Base-by-base conservation (phyloP, 2,329 filamentous ascomycete genomes). In the Ophiostoma australiae region DNA sequence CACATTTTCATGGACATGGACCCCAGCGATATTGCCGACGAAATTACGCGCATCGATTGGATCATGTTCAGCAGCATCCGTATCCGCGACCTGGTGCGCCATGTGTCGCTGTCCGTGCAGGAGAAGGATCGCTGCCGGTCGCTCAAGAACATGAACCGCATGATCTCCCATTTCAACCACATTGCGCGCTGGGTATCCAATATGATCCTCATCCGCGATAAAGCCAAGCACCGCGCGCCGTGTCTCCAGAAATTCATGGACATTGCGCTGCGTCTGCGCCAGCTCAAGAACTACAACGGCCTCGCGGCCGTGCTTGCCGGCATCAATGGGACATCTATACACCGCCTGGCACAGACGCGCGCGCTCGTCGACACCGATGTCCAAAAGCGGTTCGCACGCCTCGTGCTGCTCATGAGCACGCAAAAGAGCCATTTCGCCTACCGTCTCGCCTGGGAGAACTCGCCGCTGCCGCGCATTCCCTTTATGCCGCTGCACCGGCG, bases 361-460 rank as follows among this genome's bases (percentile, higher is more conserved):
- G 88, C 91, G 17, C 81, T 97, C 20, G 88, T 98, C 3, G 85
- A 91, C 1, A 80, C 86, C 7, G 86, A 90, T 1, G 86, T 89
- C 0, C 90, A 91, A 75, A 97, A 94, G 79, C 89, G 93, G 73
- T 98, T 97, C 78, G 90, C 94, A 78, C 89, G 93, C 73, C 84
- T 98, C 37, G 91, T 93, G 68, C 91, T 97, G 73, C 84, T 99
- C 72, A 98, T 99, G 95, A 89, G 92, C 44, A 92, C 92, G 4
- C 91, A 94, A 75, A 95, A 95, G 81, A 94, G 92, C 74, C 91
- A 97, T 78, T 96, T 94, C 74, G 92, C 94, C 10, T 99, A 99
- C 80, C 91, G 95, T n/a, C 82, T 98, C 39, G 95, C 95, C 0
- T 98, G 95, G 94, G 94, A 97, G 76, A 99, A 98, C 78, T 96